These are phyloP conservation scores for Anacardium occidentale DNA, from an alignment of 345 rosid genomes.

Conservation along the genomic window DNA sequence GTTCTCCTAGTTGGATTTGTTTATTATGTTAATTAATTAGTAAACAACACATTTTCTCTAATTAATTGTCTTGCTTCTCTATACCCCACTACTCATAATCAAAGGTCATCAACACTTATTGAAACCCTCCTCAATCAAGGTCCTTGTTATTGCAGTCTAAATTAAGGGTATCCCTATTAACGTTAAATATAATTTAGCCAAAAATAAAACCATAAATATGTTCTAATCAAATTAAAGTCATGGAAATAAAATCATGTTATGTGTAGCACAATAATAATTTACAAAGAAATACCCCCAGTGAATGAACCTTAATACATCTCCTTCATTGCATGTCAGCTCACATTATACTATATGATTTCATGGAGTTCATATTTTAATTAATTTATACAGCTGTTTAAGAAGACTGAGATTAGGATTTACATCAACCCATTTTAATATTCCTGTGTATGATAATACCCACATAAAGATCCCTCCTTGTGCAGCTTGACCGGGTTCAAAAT, in stretches of 20 bases:
- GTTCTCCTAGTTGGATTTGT: slow-evolving; percentile 27
- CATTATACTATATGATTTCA: no score
- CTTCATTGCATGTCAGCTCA: not conserved
- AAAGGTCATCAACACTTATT: slow-evolving; percentile 33
- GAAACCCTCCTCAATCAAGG: slow-evolving; percentile 13
- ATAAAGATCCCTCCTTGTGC: slow-evolving; percentile 11
- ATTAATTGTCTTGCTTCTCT: slow-evolving; percentile 8
- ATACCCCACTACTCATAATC: slow-evolving; percentile 21
- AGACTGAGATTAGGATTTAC: slow-evolving; percentile 30
- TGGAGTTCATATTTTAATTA: not conserved
- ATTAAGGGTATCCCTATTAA: no score
- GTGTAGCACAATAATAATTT: not conserved
- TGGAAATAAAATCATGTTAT: not conserved
- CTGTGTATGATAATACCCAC: not conserved
- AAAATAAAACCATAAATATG: not conserved
- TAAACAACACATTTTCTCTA: not conserved
- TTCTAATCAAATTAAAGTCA: not conserved
- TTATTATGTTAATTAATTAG: not conserved
- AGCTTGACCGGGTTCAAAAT: slow-evolving; percentile 25
- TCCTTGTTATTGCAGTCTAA: not conserved
- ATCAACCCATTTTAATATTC: slow-evolving; percentile 23
- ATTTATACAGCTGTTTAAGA: slow-evolving; percentile 14
- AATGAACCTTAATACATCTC: not conserved
- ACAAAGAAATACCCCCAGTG: not conserved
- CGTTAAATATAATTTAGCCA: no score